phyloP scores from a whole-genome alignment of 768 basidiomycete species.

The Tylopilus sp. region DNA sequence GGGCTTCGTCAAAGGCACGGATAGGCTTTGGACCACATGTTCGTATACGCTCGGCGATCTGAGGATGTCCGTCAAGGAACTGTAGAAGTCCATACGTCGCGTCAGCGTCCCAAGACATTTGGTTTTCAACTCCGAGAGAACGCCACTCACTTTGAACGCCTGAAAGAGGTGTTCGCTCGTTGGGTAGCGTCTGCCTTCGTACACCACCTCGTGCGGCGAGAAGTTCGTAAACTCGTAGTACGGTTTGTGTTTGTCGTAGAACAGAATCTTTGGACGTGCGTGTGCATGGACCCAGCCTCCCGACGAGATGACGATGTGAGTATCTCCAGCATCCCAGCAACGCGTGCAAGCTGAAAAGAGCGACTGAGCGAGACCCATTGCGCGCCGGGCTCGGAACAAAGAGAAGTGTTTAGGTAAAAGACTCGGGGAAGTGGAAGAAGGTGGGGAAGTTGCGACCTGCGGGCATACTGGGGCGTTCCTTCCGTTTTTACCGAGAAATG shows the following conservation, averaged over 20 bases:
- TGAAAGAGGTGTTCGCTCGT: slow-evolving; percentile 80
- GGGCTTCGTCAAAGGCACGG: slow-evolving; percentile 63
- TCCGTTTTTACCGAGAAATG: slow-evolving; percentile 8
- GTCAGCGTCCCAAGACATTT: slow-evolving; percentile 10
- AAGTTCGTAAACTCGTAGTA: slow-evolving; percentile 77
- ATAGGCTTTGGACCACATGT: slow-evolving; percentile 59
- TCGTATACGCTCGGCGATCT: slow-evolving; percentile 67
- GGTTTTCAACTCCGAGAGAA: neutral
- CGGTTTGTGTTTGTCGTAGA: slow-evolving; percentile 63
- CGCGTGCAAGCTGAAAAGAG: slow-evolving; percentile 14
- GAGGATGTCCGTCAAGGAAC: slow-evolving; percentile 60
- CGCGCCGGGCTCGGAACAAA: neutral
- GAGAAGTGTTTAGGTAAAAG: neutral
- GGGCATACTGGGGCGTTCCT: slow-evolving; percentile 8
- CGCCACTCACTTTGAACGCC: slow-evolving; percentile 57
- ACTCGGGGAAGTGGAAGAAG: neutral
- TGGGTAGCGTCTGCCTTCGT: slow-evolving; percentile 61
- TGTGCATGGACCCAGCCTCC: slow-evolving; percentile 25
- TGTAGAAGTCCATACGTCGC: slow-evolving; percentile 19
- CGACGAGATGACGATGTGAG: slow-evolving; percentile 26
- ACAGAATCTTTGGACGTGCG: slow-evolving; percentile 40
- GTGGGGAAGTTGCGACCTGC: neutral
- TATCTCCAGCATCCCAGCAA: slow-evolving; percentile 28
- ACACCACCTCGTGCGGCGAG: slow-evolving; percentile 62
- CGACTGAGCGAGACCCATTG: slow-evolving; percentile 20